Evolutionary conservation across 768 basidiomycete genomes (phyloP).

Genomic region (Trametes sanguinea): DNA sequence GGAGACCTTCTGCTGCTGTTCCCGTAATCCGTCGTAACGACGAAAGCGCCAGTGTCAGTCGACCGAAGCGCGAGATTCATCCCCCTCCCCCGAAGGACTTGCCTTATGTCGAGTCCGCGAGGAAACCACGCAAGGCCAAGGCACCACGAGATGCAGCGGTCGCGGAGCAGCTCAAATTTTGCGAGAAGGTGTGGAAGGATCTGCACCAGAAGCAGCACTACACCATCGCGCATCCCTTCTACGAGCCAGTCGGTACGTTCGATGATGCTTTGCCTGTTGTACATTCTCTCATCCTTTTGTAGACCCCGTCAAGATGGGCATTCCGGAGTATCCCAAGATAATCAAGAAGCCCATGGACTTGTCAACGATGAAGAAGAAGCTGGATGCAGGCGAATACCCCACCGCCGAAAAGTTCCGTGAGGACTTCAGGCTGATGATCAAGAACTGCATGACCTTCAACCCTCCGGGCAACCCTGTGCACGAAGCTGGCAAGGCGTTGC

Average conservation of each 20-base stretch:
- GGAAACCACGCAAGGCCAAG: slow-evolving; percentile 66
- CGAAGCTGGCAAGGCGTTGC: slow-evolving; percentile 81
- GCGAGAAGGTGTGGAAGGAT: slow-evolving; percentile 71
- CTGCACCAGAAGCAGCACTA: slow-evolving; percentile 80
- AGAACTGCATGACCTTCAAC: slow-evolving; percentile 93
- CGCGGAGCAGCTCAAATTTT: slow-evolving; percentile 84
- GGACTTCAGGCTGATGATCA: slow-evolving; percentile 94
- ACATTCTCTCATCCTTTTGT: background rate
- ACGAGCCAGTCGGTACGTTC: slow-evolving; percentile 88
- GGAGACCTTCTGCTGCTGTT: slow-evolving; percentile 78
- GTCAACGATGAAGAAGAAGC: slow-evolving; percentile 81
- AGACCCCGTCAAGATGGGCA: slow-evolving; percentile 79
- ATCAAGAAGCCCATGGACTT: slow-evolving; percentile 97
- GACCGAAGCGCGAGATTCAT: slow-evolving; percentile 98
- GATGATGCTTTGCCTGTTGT: slow-evolving; percentile 2
- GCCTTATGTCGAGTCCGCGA: slow-evolving; percentile 76
- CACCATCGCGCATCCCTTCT: slow-evolving; percentile 77
- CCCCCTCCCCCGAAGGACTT: slow-evolving; percentile 93
- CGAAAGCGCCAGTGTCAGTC: slow-evolving; percentile 50
- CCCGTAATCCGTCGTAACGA: slow-evolving; percentile 85
- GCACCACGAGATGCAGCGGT: slow-evolving; percentile 63
- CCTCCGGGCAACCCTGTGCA: slow-evolving; percentile 86
- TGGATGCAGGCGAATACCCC: slow-evolving; percentile 75
- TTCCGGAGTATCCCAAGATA: slow-evolving; percentile 84
- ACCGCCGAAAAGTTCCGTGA: slow-evolving; percentile 81